phyloP scores from a whole-genome alignment of 805 yeast genomes.

The Yarrowia bubula region DNA sequence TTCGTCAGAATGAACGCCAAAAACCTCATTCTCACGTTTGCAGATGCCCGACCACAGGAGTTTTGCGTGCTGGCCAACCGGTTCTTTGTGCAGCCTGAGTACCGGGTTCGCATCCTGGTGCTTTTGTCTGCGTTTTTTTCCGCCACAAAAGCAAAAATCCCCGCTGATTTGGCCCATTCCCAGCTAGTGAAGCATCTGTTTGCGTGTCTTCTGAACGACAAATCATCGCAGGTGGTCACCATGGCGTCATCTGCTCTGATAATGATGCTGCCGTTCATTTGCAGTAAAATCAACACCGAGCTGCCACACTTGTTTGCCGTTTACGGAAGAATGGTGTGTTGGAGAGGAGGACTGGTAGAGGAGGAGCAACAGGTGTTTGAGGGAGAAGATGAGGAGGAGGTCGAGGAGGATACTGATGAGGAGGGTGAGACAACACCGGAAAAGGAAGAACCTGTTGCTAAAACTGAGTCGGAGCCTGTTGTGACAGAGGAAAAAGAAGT shows the following conservation, averaged over 20 bases:
- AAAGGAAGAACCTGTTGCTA: conserved; percentile 10
- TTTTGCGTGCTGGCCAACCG: conserved; percentile 44
- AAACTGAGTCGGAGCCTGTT: not conserved
- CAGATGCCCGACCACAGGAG: conserved; percentile 40
- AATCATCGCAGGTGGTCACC: conserved; percentile 43
- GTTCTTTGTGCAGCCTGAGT: conserved; percentile 39
- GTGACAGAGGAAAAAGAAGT: not conserved
- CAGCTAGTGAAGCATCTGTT: conserved; percentile 37
- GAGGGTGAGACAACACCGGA: conserved; percentile 16
- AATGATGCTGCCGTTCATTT: conserved; percentile 48
- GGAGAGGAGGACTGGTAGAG: conserved; percentile 34
- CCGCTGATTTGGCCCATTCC: conserved; percentile 16
- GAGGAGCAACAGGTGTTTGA: not conserved
- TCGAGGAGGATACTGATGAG: conserved; percentile 28
- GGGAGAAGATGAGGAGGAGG: conserved; percentile 17
- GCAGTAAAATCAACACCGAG: conserved; percentile 34
- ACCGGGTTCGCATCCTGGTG: conserved; percentile 44
- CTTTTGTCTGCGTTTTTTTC: conserved; percentile 43
- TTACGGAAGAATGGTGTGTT: conserved; percentile 46
- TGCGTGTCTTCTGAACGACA: conserved; percentile 45
- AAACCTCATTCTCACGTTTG: conserved; percentile 45
- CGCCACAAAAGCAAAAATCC: conserved; percentile 7
- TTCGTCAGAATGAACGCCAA: conserved; percentile 49
- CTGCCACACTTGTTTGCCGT: conserved; percentile 47
- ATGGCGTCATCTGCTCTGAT: conserved; percentile 42